Evolutionary conservation across 1,284 basidiomycete genomes (phyloP), one percentile per base, ranked within the genome.

Genomic region (Puccinia horiana): DNA sequence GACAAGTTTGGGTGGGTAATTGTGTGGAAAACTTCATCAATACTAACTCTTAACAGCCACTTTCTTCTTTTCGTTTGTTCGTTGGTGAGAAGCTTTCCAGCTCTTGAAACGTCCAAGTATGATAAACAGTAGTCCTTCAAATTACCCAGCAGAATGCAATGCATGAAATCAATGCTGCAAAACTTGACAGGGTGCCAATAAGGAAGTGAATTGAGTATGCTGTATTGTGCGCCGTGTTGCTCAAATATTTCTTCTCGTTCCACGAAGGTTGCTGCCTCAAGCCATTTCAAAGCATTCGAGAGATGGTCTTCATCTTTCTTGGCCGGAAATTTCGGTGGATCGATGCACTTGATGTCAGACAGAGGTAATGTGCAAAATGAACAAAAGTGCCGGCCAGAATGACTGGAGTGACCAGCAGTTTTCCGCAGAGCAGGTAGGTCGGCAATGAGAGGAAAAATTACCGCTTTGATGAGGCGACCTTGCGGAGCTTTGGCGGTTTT

Each of bases 111-210:
- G 14, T 73, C 47, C 29, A 73, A n/a, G 29, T 73, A 73, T 4
- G 70, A 32, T 11, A 73, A 54, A 20, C 65, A 72, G n/a, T 42
- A 80, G 49, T 72, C 49, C 35, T 73, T 72, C 12, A 72, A 23
- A 42, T 67, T 58, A 3, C 77, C 77, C 12, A 80, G 67, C 9
- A 80, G 23, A 32, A 80, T 42, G 32, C 32, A 61, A 32, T 80
- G 77, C 77, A 80, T 80, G 9, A 80, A 70, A 20, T 80, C 67
- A 35, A 80, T 61, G 35, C 65, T 73, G 35, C 44, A 58, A 61
- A 37, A 72, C 26, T 80, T 54, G 32, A 72, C 49, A 0, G 77
- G 77, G 18, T 49, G 47, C 77, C 77, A 80, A 37, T 80, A 80
- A 0, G 47, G 23, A 61, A 80, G 77, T 12, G 65, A 37, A 6